These are phyloP conservation scores for Tetrahymena malaccensis DNA, from an alignment of 73 alveolate species.

Conservation along the genomic window DNA sequence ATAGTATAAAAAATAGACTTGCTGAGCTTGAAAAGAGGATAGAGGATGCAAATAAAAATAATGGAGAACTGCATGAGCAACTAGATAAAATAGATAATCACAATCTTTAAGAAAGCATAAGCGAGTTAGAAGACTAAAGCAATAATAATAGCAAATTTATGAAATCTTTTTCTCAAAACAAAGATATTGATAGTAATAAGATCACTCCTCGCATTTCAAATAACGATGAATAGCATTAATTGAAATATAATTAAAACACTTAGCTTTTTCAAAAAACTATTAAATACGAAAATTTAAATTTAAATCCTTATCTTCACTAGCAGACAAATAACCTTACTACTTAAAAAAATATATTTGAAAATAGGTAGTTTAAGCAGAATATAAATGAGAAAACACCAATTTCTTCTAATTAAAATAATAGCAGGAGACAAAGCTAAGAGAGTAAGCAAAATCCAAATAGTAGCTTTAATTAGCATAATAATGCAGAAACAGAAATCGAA, in stretches of 20 bases:
- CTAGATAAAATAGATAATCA: background rate
- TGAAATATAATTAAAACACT: background rate
- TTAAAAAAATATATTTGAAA: background rate
- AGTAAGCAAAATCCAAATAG: background rate
- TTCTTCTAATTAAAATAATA: background rate
- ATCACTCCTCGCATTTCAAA: background rate
- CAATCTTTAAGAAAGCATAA: background rate
- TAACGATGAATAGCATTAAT: background rate
- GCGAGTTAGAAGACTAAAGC: background rate
- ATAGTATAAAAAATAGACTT: background rate
- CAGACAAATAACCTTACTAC: background rate
- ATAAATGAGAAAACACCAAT: background rate
- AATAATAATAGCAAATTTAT: background rate
- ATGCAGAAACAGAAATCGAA: background rate
- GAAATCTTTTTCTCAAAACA: background rate
- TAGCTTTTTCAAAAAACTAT: background rate
- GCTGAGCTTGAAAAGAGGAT: background rate
- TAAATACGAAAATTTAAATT: background rate
- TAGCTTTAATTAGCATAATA: background rate
- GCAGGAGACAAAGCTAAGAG: background rate
- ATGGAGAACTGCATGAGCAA: background rate
- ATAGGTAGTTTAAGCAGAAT: background rate
- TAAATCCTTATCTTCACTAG: background rate
- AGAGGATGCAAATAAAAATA: background rate
- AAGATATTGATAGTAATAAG: background rate